A percentile compares a stretch with the other conserved stretches of the same genome.
Evolutionary conservation across 441 rosid species (phyloP).

Genomic region (Erodium chrysanthum): DNA sequence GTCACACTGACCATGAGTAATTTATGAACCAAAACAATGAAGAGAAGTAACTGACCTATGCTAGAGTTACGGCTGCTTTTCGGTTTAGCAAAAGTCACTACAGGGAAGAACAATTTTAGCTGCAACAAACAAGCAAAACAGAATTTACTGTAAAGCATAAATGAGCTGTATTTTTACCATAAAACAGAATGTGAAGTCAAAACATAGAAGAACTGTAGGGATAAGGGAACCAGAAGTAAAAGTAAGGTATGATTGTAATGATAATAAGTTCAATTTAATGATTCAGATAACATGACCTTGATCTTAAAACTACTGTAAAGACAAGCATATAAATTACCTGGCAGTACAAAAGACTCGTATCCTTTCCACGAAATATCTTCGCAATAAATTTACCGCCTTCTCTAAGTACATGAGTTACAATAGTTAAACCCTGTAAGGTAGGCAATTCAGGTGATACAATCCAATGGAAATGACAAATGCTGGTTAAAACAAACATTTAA

Average conservation of each 20-base stretch:
- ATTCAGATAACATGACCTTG: conserved; percentile 3
- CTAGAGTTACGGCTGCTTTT: conserved; percentile 99
- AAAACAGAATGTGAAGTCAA: neutral
- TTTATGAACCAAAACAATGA: neutral
- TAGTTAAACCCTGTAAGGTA: conserved; percentile 67
- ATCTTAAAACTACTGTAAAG: neutral
- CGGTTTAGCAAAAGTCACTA: conserved; percentile 89
- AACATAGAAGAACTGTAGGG: neutral
- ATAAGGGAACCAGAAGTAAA: neutral
- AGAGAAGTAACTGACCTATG: conserved; percentile 48
- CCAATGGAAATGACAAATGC: neutral
- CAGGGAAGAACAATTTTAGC: conserved; percentile 85
- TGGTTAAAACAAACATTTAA: neutral
- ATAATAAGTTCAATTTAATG: neutral
- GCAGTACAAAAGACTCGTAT: conserved; percentile 86
- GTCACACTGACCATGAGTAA: too few relatives aligned
- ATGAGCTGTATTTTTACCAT: neutral
- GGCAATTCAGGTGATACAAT: neutral
- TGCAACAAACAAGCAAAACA: conserved; percentile 28
- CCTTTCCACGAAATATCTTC: conserved; percentile 94
- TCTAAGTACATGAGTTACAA: conserved; percentile 75
- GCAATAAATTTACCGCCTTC: conserved; percentile 88
- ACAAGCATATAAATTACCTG: conserved; percentile 42
- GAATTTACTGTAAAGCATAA: neutral
- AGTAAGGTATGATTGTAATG: neutral